Conservation (phyloP, 2,329 filamentous ascomycete genomes). For the Aspergillus sp. region DNA sequence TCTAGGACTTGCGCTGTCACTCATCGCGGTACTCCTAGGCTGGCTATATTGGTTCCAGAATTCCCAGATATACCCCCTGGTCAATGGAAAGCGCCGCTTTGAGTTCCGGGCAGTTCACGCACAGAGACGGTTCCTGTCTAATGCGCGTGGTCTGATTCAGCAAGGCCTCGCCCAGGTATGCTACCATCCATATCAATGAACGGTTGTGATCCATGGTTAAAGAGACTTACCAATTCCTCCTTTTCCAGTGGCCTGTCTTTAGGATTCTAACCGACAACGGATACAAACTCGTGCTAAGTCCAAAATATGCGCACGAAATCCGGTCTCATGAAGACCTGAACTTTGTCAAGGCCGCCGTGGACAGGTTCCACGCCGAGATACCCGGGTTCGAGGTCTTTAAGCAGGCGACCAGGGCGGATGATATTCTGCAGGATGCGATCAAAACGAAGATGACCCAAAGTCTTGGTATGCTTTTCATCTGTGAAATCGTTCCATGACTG, state of each 20-base stretch:
- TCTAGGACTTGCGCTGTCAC: too few relatives aligned
- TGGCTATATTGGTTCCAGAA: neutral
- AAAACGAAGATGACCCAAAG: slow-evolving; percentile 24
- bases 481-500: too few relatives aligned
- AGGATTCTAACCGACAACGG: slow-evolving; percentile 18
- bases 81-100: neutral
- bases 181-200: too few relatives aligned
- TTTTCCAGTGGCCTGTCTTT: neutral
- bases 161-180: neutral
- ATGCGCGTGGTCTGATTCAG: neutral
- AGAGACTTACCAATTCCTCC: too few relatives aligned
- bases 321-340: slow-evolving; percentile 19
- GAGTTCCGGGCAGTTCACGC: neutral
- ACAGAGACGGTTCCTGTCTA: neutral
- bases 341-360: slow-evolving; percentile 13
- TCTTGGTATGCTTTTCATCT: slow-evolving; percentile 14
- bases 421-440: slow-evolving; percentile 21
- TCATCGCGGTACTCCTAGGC: neutral
- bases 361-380: slow-evolving; percentile 20
- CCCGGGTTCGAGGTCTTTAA: slow-evolving; percentile 21
- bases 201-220: too few relatives aligned
- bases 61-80: neutral
- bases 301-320: slow-evolving; percentile 24
- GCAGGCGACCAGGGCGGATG: slow-evolving; percentile 7
- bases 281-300: slow-evolving; percentile 17